Conservation (phyloP, 768 basidiomycete genomes). For the Boletus eberwhitei region DNA sequence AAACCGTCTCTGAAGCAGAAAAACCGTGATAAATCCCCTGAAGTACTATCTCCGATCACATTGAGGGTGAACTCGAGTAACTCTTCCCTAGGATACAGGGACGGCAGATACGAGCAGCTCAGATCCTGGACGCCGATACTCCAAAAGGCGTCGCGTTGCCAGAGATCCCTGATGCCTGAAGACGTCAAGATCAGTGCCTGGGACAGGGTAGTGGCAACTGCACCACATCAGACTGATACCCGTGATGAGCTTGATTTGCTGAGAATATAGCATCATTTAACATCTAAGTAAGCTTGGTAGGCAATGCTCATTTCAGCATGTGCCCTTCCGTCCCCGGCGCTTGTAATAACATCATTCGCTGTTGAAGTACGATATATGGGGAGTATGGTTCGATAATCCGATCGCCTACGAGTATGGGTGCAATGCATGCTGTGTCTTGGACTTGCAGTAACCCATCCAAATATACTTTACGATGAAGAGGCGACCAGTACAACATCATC, state of each 20-base stretch:
- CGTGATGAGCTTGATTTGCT: background rate
- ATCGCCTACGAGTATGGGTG: background rate
- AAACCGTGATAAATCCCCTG: background rate
- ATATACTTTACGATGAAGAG: background rate
- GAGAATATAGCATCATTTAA: background rate
- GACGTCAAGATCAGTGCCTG: background rate
- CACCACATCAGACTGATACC: background rate
- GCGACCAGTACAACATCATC: background rate
- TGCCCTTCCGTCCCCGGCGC: background rate
- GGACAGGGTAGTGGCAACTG: background rate
- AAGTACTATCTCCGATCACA: background rate
- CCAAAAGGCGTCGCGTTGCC: conserved; percentile 9
- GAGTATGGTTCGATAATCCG: background rate
- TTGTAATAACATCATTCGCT: background rate
- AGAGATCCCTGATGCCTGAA: background rate
- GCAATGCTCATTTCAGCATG: background rate
- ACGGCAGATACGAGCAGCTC: background rate
- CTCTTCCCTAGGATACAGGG: background rate
- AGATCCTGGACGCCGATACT: background rate
- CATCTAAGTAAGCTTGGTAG: too few relatives aligned
- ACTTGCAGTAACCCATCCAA: background rate
- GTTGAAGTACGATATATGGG: background rate
- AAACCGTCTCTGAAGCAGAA: conserved; percentile 20
- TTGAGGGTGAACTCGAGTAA: background rate
- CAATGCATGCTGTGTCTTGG: background rate